Percentiles rank a stretch among this genome's conserved stretches.
Conservation (phyloP, 164 flowering plant species). For the Umbilicus rupestris region DNA sequence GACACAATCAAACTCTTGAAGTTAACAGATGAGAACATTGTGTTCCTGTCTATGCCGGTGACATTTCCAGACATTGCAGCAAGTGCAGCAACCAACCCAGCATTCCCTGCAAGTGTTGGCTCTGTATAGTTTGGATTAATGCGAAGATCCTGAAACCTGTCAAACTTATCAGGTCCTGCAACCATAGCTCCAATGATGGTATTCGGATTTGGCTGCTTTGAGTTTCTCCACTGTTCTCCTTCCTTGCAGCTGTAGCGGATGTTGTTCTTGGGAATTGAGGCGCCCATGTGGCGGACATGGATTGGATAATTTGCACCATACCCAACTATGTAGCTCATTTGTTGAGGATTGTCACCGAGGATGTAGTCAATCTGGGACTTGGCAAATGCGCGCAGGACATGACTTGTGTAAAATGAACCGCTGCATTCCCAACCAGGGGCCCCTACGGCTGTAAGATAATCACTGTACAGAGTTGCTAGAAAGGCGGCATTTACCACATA, state of each 20-base stretch:
- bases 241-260: constrained; percentile 67
- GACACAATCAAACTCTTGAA: constrained; percentile 61
- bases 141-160: constrained; percentile 77
- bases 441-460: constrained; percentile 85
- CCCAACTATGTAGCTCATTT: constrained; percentile 89
- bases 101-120: constrained; percentile 93
- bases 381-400: constrained; percentile 68
- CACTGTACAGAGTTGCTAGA: constrained; percentile 69
- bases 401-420: constrained; percentile 62
- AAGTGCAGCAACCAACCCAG: constrained; percentile 89
- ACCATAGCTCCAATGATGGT: constrained; percentile 94
- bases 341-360: constrained; percentile 83
- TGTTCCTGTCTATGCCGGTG: constrained; percentile 71
- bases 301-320: constrained; percentile 70
- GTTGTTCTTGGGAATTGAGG: constrained; percentile 83
- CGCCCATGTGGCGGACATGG: constrained; percentile 87
- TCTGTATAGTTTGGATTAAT: constrained; percentile 85
- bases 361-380: constrained; percentile 85
- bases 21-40: constrained; percentile 87
- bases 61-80: constrained; percentile 68
- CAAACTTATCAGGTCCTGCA: constrained; percentile 85
- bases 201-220: constrained; percentile 61
- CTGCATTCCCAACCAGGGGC: constrained; percentile 98
- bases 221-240: constrained; percentile 91
- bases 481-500: constrained; percentile 90